Evolutionary conservation across 495 filamentous ascomycete genomes (phyloP), one percentile per base, ranked within the genome.

Genomic region (Collariella sp.): DNA sequence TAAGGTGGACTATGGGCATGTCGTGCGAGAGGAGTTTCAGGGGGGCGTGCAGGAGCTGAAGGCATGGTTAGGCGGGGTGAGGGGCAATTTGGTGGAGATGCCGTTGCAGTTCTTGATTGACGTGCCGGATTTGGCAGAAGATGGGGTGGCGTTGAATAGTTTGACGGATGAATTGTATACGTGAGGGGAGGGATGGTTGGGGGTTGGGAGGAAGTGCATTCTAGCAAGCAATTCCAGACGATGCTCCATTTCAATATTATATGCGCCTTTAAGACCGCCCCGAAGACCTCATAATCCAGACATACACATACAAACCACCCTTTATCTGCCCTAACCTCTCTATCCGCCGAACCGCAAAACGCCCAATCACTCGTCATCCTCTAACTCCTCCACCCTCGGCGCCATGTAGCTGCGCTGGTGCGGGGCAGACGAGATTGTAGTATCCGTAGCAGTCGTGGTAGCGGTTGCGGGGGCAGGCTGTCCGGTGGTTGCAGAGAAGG

Each of bases 21-120:
- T 95, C 1, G 89, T 96, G 10, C 75, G 72, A 26, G 84, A 86
- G 45, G 83, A 95, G 61, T 96, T 95, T 79, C 52, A 77, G 61
- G 60, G 75, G 5, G 73, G 91, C 71, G 16, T 82, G 22, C 65
- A 64, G 33, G 86, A 93, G 74, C 77, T 97, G 36, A 97, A 97
- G 76, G 88, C 88, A 33, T 74, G 83, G 69, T 70, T 97, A 52
- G 80, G 79, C 50, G 76, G 78, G 46, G 77, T 96, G 13, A 83
- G 83, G 58, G 91, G 91, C 0, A 88, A 80, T 13, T 63, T 96
- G 40, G 89, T 96, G 20, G 86, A 95, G 75, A 96, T 96, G 91
- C 89, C 91, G 46, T 72, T 97, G 61, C 75, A 87, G 58, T 97
- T 97, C 70, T 69, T 97, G 66, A 83, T 83, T 61, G 87, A 89